Evolutionary conservation across 306 rosid species (phyloP).

Genomic region (Cajanus cajan): DNA sequence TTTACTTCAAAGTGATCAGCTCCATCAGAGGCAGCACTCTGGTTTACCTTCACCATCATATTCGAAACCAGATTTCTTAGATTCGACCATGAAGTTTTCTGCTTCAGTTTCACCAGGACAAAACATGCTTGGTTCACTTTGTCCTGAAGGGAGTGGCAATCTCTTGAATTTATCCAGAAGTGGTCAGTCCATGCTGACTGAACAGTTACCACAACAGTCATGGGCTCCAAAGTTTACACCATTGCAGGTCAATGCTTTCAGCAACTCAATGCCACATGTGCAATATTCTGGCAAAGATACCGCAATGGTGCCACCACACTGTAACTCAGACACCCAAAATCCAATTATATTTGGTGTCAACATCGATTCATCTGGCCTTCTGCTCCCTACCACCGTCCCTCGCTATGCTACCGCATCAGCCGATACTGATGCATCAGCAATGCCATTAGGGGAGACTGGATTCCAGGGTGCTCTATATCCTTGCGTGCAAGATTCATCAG

Average conservation of each 20-base stretch:
- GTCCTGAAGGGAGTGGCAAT: constrained; percentile 67
- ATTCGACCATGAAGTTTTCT: constrained; percentile 57
- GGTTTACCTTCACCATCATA: constrained; percentile 65
- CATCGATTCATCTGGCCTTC: constrained; percentile 84
- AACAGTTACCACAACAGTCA: constrained; percentile 67
- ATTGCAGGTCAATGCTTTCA: constrained; percentile 51
- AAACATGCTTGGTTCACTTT: constrained; percentile 54
- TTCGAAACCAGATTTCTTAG: constrained; percentile 58
- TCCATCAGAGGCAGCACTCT: constrained; percentile 66
- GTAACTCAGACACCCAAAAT: constrained; percentile 60
- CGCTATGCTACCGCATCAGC: constrained; percentile 50
- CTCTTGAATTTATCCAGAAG: constrained; percentile 56
- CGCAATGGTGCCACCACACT: constrained; percentile 47
- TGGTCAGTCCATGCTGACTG: constrained; percentile 56
- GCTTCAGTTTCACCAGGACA: constrained; percentile 53
- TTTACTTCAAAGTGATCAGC: constrained; percentile 58
- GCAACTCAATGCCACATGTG: constrained; percentile 57
- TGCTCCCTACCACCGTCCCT: constrained; percentile 67
- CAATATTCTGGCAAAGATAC: constrained; percentile 60
- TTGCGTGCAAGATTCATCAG: constrained; percentile 66
- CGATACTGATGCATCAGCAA: constrained; percentile 55
- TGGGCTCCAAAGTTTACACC: constrained; percentile 56
- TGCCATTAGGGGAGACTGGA: constrained; percentile 68
- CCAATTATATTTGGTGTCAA: constrained; percentile 70
- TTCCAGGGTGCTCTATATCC: constrained; percentile 60